Evolutionary conservation across 2,329 filamentous ascomycete genomes (phyloP), one percentile per base, ranked within the genome.

Genomic region (Ceratocystis ficicola): DNA sequence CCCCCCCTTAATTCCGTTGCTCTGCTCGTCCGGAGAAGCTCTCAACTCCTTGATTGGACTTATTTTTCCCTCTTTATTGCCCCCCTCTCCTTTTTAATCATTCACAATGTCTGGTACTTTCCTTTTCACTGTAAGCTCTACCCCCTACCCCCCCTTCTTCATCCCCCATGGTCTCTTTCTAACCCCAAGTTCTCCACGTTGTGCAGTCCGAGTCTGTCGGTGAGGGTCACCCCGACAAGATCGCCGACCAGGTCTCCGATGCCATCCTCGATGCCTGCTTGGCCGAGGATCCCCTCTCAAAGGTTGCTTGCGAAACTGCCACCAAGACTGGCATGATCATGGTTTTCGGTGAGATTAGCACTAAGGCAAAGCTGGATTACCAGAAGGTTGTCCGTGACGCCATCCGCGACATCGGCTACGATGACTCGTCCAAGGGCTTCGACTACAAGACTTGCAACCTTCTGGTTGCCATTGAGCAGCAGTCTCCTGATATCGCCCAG

Each of bases 381-480:
- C 94, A 99, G 80, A 95, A 92, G 83, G 83, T 96, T 74, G 90
- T 99, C 78, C 93, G 94, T 78, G 79, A 86, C 70, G 86, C 92
- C 76, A 91, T 99, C 85, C 93, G 96, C 86, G 93, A 95, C 76
- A 99, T 99, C 75, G 94, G 94, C 74, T 99, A 97, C 80, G 94
- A 99, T 80, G 85, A 88, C 79, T 97, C 94, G 66, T 83, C 84
- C 74, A 99, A 99, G 87, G 94, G 94, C 70, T 99, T 99, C 80
- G 94, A 99, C 83, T 96, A 96, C 90, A 97, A 97, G 88, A 99
- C 94, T 72, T 93, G 89, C 83, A 97, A 96, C 83, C 85, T 99
- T 75, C 86, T 97, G 73, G 92, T 97, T 73, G 94, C 93, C 80
- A 96, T 99, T 78, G 94, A 99, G 87, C 86, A 99, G 82, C 94